These are phyloP conservation scores for Ophidiomyces ophidiicola DNA, from an alignment of 2,329 filamentous ascomycete species.

Conservation along the genomic window DNA sequence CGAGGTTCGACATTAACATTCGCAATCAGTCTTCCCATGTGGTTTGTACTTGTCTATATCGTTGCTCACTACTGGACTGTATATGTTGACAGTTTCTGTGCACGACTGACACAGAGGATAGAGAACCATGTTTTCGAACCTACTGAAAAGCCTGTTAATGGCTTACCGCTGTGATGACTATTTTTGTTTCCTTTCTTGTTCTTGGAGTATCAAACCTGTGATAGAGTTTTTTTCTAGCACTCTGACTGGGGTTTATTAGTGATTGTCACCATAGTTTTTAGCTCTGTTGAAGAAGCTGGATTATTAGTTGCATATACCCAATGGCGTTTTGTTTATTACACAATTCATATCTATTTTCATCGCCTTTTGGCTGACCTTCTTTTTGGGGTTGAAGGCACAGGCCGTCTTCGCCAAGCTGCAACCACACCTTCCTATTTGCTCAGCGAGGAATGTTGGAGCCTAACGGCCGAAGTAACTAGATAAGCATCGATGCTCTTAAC, in stretches of 20 bases:
- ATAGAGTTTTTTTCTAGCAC: not conserved
- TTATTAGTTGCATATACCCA: too few species aligned
- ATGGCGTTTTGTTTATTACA: too few species aligned
- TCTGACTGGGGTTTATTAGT: not conserved
- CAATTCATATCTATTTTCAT: too few species aligned
- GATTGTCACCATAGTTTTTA: too few species aligned
- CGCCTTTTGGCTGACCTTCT: too few species aligned
- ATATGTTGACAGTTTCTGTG: constrained; percentile 42
- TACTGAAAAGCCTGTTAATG: constrained; percentile 24
- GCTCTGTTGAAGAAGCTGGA: too few species aligned
- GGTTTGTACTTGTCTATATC: constrained; percentile 37
- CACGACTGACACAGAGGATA: constrained; percentile 37
- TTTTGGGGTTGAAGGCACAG: too few species aligned
- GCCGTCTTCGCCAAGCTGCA: too few species aligned
- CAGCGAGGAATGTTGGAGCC: too few species aligned
- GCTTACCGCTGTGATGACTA: not conserved
- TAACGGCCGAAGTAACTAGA: too few species aligned
- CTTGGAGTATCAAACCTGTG: not conserved
- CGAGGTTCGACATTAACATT: constrained; percentile 32
- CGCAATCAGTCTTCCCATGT: constrained; percentile 35
- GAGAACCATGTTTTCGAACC: constrained; percentile 39
- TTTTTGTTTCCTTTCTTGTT: not conserved
- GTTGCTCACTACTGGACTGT: constrained; percentile 41
- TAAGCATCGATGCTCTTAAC: too few species aligned
- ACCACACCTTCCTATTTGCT: too few species aligned